Percentiles rank a stretch among this genome's conserved stretches.
These are phyloP conservation scores for Cystobasidium slooffiae DNA, from an alignment of 1,284 basidiomycete species.

Conservation along the genomic window DNA sequence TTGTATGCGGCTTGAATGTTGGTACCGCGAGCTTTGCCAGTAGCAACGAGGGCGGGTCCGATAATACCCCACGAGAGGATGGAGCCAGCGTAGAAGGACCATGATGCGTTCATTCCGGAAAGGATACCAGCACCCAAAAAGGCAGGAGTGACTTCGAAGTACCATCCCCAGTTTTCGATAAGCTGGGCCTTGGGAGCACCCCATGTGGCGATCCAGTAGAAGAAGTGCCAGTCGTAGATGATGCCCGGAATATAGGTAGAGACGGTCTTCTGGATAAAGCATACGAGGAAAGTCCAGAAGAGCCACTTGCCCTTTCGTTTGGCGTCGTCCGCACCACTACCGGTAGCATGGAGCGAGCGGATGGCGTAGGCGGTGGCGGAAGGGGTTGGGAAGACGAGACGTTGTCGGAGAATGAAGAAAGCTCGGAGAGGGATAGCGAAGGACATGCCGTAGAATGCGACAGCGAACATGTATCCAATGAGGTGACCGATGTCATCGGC, in stretches of 20 bases:
- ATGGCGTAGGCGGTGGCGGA: conserved; percentile 73
- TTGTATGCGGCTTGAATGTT: conserved; percentile 58
- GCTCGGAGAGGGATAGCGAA: conserved; percentile 35
- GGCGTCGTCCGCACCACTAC: conserved; percentile 62
- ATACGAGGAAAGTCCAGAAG: conserved; percentile 61
- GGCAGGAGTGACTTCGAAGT: conserved; percentile 64
- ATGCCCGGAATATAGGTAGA: conserved; percentile 68
- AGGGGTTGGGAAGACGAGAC: conserved; percentile 70
- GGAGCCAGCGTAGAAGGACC: conserved; percentile 67
- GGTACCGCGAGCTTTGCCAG: conserved; percentile 59
- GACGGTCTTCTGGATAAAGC: conserved; percentile 65
- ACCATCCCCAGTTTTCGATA: conserved; percentile 64
- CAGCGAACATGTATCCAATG: conserved; percentile 65
- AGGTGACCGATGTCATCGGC: conserved; percentile 63
- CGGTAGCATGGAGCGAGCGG: conserved; percentile 66
- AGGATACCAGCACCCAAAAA: conserved; percentile 72
- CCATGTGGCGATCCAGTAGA: conserved; percentile 66
- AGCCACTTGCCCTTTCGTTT: conserved; percentile 67
- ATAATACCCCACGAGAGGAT: conserved; percentile 71
- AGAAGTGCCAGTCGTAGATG: conserved; percentile 70
- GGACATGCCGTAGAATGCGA: conserved; percentile 67
- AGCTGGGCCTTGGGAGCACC: conserved; percentile 68
- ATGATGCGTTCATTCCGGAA: conserved; percentile 68
- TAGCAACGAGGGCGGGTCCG: conserved; percentile 64
- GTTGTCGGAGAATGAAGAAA: conserved; percentile 71